Evolutionary conservation across 1,284 basidiomycete species (phyloP), one percentile per base, ranked within the genome.

Genomic region (Singerocomus rubriflavus): DNA sequence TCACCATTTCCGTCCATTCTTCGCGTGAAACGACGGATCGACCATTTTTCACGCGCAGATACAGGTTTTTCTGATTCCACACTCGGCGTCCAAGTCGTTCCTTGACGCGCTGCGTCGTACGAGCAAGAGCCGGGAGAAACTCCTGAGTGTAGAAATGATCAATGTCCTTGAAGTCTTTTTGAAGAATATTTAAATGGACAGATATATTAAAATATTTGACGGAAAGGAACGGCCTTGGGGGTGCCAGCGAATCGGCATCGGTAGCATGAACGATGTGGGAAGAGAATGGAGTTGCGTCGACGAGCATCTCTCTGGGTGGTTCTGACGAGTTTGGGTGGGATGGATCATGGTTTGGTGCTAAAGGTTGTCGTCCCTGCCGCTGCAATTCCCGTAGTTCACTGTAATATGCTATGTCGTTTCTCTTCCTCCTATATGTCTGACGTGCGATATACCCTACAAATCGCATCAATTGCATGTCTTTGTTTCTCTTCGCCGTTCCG

Each of bases 51-150:
- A 64, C 60, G 21, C 61, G 64, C 41, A 88, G 44, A 57, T 76
- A 90, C 4, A 89, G 57, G 50, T 80, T 70, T 63, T 79, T 80
- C 29, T 65, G 72, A 8, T 54, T 62, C 85, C 85, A 89, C 4
- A 90, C 79, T 16, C 88, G 79, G 13, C 88, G 78, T 4, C 84
- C 85, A 12, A 88, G 68, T 29, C 77, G 73, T 67, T 90, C 86
- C 67, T 87, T 87, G 16, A 80, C 49, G 25, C 85, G 78, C 52
- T 82, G 77, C 2, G 71, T 69, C 21, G 71, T 77, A n/a, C 84
- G 78, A 6, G 69, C 74, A 10, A 80, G 57, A 3, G 77, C 66
- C 11, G 70, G 66, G n/a, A 71, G 67, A 12, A 80, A 65, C 21
- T 71, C 71, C 17, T 62, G 51, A 13, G 69, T 59, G 26, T 69